Percentiles rank a stretch among this genome's conserved stretches.
These are phyloP conservation scores for Xylaria palmicola DNA, from an alignment of 495 filamentous ascomycete genomes.

Conservation along the genomic window DNA sequence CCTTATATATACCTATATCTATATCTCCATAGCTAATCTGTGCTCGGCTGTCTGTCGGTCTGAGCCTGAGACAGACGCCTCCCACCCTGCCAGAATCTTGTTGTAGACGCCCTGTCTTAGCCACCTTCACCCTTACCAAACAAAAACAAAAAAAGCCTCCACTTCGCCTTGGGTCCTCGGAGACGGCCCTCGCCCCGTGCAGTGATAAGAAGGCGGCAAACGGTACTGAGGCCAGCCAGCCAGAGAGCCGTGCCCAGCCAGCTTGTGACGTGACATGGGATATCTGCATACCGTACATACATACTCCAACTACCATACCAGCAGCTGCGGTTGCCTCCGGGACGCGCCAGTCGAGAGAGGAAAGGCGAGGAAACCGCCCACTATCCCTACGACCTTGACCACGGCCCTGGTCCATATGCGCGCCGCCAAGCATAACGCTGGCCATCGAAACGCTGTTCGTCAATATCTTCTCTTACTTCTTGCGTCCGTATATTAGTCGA, in stretches of 20 bases:
- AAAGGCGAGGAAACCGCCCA: conserved; percentile 1
- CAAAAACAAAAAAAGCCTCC: background rate
- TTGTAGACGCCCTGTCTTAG: background rate
- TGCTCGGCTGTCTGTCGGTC: background rate
- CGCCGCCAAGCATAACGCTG: background rate
- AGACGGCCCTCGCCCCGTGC: background rate
- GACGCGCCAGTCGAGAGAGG: conserved; percentile 7
- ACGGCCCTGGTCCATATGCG: conserved; percentile 4
- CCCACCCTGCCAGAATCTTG: background rate
- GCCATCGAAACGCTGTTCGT: background rate
- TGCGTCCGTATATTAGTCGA: background rate
- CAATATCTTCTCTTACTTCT: too few relatives aligned
- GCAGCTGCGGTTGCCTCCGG: conserved; percentile 1
- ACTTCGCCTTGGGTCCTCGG: background rate
- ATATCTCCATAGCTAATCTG: too few relatives aligned
- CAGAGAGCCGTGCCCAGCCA: conserved; percentile 1
- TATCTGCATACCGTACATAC: conserved; percentile 9
- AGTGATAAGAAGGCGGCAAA: background rate
- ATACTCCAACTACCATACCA: conserved; percentile 6
- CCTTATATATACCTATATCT: too few relatives aligned
- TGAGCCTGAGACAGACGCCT: background rate
- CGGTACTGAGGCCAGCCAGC: background rate
- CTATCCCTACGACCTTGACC: conserved; percentile 6
- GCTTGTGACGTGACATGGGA: conserved; percentile 18
- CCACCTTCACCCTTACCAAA: too few relatives aligned